These are phyloP conservation scores for Populus hybrid DNA, from an alignment of 441 rosid genomes.

Conservation along the genomic window DNA sequence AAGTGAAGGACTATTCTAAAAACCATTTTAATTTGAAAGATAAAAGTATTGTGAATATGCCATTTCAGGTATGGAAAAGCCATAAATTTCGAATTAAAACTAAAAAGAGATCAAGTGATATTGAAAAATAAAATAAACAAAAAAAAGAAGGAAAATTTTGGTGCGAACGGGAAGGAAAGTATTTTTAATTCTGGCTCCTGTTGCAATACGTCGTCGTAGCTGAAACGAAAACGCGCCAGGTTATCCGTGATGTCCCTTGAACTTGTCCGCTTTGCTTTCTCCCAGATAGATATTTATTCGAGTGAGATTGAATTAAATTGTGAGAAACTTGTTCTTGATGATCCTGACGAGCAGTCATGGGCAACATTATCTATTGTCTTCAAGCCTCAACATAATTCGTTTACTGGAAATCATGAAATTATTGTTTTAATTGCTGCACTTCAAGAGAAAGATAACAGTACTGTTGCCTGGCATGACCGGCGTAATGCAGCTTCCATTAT, in stretches of 20 bases:
- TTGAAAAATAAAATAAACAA: too few relatives aligned
- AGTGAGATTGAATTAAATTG: constrained; percentile 56
- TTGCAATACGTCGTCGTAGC: neutral
- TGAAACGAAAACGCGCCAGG: neutral
- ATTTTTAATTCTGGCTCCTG: neutral
- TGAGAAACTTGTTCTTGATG: constrained; percentile 54
- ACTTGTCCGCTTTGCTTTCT: constrained; percentile 27
- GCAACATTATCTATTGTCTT: constrained; percentile 62
- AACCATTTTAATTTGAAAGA: too few relatives aligned
- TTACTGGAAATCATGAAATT: constrained; percentile 76
- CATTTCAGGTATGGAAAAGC: too few relatives aligned
- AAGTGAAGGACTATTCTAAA: too few relatives aligned
- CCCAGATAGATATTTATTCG: constrained; percentile 59
- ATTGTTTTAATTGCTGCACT: constrained; percentile 80
- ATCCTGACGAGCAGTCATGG: constrained; percentile 57
- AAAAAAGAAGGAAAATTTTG: too few relatives aligned
- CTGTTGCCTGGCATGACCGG: constrained; percentile 74
- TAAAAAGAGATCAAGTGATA: too few relatives aligned
- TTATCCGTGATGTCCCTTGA: neutral
- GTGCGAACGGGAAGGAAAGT: too few relatives aligned
- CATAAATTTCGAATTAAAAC: too few relatives aligned
- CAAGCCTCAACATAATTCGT: constrained; percentile 76
- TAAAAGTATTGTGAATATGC: too few relatives aligned
- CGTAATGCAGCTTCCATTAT: constrained; percentile 57
- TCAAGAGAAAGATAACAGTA: constrained; percentile 52